Conservation (phyloP, 2,329 filamentous ascomycete species). For the Colletotrichum paranaense region DNA sequence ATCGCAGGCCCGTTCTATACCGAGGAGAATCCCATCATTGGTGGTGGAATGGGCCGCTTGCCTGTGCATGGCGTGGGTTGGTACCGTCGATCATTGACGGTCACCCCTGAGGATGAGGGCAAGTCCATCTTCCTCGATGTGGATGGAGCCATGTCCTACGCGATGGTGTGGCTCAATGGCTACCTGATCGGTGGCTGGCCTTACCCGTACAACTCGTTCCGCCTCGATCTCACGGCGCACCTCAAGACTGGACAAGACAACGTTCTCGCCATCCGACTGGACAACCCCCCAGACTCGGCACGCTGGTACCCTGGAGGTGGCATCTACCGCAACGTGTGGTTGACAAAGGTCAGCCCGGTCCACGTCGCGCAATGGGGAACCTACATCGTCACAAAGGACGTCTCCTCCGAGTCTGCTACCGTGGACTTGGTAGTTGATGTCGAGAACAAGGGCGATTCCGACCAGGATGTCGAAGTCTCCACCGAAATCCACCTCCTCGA, state of each 20-base stretch:
- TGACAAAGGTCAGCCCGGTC: slow-evolving; percentile 56
- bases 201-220: slow-evolving; percentile 62
- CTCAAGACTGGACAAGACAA: slow-evolving; percentile 49
- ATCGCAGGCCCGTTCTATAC: slow-evolving; percentile 57
- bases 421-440: slow-evolving; percentile 57
- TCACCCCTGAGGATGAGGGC: slow-evolving; percentile 44
- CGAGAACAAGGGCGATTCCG: slow-evolving; percentile 53
- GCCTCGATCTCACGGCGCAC: slow-evolving; percentile 60
- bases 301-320: slow-evolving; percentile 67
- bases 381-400: slow-evolving; percentile 55
- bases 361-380: slow-evolving; percentile 64
- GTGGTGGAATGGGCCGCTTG: slow-evolving; percentile 54
- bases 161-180: slow-evolving; percentile 64
- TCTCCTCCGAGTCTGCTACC: slow-evolving; percentile 57
- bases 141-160: slow-evolving; percentile 64
- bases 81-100: slow-evolving; percentile 57
- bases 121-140: slow-evolving; percentile 58
- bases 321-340: slow-evolving; percentile 66
- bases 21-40: slow-evolving; percentile 45
- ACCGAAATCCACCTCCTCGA: slow-evolving; percentile 55
- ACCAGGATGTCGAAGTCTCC: slow-evolving; percentile 48
- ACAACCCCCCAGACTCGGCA: slow-evolving; percentile 59
- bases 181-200: slow-evolving; percentile 63
- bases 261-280: slow-evolving; percentile 60
- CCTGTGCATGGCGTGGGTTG: slow-evolving; percentile 65